These are phyloP conservation scores for Acmispon strigosus DNA, from an alignment of 306 rosid genomes.

Conservation along the genomic window DNA sequence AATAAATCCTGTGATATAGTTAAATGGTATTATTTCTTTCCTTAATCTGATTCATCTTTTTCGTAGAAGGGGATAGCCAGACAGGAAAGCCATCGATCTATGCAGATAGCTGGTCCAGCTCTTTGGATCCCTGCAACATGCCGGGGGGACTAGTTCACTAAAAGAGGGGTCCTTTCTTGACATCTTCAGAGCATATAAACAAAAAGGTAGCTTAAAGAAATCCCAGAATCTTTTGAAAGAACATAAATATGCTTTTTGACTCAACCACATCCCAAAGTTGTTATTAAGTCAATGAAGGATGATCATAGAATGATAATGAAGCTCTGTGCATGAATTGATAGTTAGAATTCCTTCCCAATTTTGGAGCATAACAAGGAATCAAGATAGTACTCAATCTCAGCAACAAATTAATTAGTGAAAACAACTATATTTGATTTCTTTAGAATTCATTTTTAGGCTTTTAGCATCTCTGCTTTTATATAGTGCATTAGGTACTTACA, in stretches of 20 bases:
- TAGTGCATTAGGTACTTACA: slow-evolving; percentile 43
- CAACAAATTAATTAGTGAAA: slow-evolving; percentile 5
- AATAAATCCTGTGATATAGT: slow-evolving; percentile 7
- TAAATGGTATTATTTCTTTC: not conserved
- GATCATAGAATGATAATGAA: slow-evolving; percentile 2
- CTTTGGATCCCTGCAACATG: slow-evolving; percentile 34
- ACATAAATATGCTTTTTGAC: slow-evolving; percentile 33
- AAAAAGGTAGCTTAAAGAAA: slow-evolving; percentile 29
- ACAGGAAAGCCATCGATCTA: slow-evolving; percentile 21
- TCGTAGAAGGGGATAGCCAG: slow-evolving; percentile 16
- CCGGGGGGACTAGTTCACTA: slow-evolving; percentile 45
- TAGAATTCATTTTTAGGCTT: slow-evolving; percentile 23
- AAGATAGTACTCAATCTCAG: not conserved
- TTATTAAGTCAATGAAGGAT: slow-evolving; percentile 27
- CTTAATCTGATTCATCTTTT: slow-evolving; percentile 19
- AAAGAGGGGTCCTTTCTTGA: slow-evolving; percentile 36
- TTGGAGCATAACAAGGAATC: slow-evolving; percentile 10
- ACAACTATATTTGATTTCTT: slow-evolving; percentile 27
- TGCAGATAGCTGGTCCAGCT: slow-evolving; percentile 35
- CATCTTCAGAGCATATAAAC: slow-evolving; percentile 36
- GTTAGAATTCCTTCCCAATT: slow-evolving; percentile 13
- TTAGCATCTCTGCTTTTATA: slow-evolving; percentile 34
- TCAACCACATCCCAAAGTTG: not conserved
- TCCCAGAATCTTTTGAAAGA: slow-evolving; percentile 41
- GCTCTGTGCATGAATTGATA: slow-evolving; percentile 4